These are phyloP conservation scores for Dictyostelium discoideum DNA, from an alignment of 78 protist genomes.

Conservation along the genomic window DNA sequence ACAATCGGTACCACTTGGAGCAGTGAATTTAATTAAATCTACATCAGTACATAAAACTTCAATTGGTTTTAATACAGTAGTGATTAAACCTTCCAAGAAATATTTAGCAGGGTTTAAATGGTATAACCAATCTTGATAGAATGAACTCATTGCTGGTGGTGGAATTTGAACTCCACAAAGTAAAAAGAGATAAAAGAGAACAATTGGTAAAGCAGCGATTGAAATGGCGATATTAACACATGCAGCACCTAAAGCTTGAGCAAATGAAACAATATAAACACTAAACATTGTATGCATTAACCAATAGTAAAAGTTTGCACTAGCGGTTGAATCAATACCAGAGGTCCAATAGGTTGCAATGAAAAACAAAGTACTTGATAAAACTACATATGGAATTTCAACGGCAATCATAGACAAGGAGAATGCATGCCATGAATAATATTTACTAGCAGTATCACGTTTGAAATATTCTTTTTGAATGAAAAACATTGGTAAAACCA, in stretches of 20 bases:
- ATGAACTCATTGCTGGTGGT: conserved; percentile 15
- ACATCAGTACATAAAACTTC: not conserved
- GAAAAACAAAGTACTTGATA: conserved; percentile 54
- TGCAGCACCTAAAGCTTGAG: conserved; percentile 70
- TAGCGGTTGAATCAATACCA: conserved; percentile 20
- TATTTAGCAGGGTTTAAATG: conserved; percentile 47
- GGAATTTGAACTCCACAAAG: conserved; percentile 68
- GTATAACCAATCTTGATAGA: conserved; percentile 61
- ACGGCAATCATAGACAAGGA: conserved; percentile 49
- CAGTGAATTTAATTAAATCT: conserved; percentile 38
- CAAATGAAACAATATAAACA: conserved; percentile 49
- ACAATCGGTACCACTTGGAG: conserved; percentile 53
- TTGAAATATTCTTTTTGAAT: conserved; percentile 60
- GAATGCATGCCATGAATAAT: conserved; percentile 61
- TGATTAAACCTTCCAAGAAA: conserved; percentile 71
- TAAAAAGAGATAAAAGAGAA: conserved; percentile 45
- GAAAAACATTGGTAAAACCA: conserved; percentile 62
- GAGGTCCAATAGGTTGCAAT: conserved; percentile 49
- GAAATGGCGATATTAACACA: conserved; percentile 45
- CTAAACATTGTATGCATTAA: conserved; percentile 16
- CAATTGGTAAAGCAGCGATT: conserved; percentile 28
- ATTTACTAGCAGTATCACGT: conserved; percentile 65
- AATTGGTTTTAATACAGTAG: conserved; percentile 38
- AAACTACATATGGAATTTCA: conserved; percentile 53
- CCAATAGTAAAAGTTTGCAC: conserved; percentile 61